A percentile compares a stretch with the other conserved stretches of the same genome.
Conservation (phyloP, 2,329 filamentous ascomycete species). For the Pezicula carpinea region DNA sequence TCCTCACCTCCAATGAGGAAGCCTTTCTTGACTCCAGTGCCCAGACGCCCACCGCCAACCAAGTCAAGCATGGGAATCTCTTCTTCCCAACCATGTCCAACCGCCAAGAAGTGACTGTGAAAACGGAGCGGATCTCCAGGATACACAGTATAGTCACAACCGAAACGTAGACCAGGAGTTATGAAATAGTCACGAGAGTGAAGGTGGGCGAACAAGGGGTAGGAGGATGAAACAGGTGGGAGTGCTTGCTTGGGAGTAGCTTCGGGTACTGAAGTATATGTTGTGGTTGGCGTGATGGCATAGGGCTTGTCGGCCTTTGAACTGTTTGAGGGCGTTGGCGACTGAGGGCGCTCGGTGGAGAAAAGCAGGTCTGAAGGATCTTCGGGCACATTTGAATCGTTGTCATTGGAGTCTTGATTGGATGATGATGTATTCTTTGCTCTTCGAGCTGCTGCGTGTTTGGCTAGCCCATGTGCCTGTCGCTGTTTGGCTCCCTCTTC, state of each 20-base stretch:
- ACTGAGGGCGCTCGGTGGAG: slow-evolving; percentile 29
- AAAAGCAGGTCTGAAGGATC: slow-evolving; percentile 18
- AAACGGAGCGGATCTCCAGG: slow-evolving; percentile 92
- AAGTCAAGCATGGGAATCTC: slow-evolving; percentile 80
- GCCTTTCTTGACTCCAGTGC: slow-evolving; percentile 94
- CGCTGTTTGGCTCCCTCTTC: slow-evolving; percentile 18
- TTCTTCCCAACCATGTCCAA: slow-evolving; percentile 82
- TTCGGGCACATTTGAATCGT: slow-evolving; percentile 1
- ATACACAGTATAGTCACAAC: slow-evolving; percentile 90
- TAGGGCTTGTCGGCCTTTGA: slow-evolving; percentile 14
- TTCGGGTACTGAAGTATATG: slow-evolving; percentile 29
- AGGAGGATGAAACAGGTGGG: slow-evolving; percentile 47
- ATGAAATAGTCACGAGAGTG: slow-evolving; percentile 79
- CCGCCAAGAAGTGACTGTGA: slow-evolving; percentile 89
- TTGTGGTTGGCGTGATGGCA: slow-evolving; percentile 40
- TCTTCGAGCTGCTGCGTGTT: slow-evolving; percentile 14
- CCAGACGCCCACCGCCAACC: slow-evolving; percentile 79
- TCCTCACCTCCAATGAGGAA: slow-evolving; percentile 76
- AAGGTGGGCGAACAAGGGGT: slow-evolving; percentile 75
- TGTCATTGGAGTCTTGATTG: slow-evolving; percentile 6
- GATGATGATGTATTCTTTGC: slow-evolving; percentile 4
- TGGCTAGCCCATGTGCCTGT: slow-evolving; percentile 21
- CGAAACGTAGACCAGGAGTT: slow-evolving; percentile 89
- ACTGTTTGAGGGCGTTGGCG: slow-evolving; percentile 24
- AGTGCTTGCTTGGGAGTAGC: slow-evolving; percentile 21